Conservation (phyloP, 164 flowering plant genomes). For the Annona squamosa region DNA sequence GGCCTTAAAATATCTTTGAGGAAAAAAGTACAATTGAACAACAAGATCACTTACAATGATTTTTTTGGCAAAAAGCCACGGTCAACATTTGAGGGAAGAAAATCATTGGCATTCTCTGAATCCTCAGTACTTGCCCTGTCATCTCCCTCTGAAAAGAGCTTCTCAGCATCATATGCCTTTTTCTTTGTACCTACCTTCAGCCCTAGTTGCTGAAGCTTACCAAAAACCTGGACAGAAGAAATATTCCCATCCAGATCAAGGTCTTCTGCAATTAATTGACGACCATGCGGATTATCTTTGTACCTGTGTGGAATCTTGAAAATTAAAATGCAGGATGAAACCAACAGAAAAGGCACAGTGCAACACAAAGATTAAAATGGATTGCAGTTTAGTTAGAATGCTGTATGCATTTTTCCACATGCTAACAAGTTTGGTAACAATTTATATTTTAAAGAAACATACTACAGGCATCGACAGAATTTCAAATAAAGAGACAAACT, state of each 20-base stretch:
- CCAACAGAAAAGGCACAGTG: background rate
- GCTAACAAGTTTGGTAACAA: background rate
- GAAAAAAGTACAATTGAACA: background rate
- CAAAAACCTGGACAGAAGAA: constrained; percentile 56
- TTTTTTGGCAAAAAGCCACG: constrained; percentile 19
- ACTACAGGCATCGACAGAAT: background rate
- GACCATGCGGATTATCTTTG: constrained; percentile 46
- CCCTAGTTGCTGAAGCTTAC: constrained; percentile 59
- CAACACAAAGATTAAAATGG: background rate
- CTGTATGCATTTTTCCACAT: background rate
- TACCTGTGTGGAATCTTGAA: constrained; percentile 28
- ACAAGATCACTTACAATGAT: constrained; percentile 32
- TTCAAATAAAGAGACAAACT: background rate
- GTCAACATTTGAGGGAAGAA: constrained; percentile 15
- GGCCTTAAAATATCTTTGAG: background rate
- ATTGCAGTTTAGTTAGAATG: background rate
- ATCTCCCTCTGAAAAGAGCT: constrained; percentile 9
- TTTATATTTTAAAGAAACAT: background rate
- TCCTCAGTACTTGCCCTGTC: constrained; percentile 18
- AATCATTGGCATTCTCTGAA: constrained; percentile 11
- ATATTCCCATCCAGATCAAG: constrained; percentile 53
- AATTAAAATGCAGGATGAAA: background rate
- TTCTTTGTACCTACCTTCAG: constrained; percentile 31
- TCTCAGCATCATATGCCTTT: constrained; percentile 19
- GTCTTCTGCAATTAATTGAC: constrained; percentile 55